Conservation (phyloP, 2,329 filamentous ascomycete species). For the Chaetomium olivaceum region DNA sequence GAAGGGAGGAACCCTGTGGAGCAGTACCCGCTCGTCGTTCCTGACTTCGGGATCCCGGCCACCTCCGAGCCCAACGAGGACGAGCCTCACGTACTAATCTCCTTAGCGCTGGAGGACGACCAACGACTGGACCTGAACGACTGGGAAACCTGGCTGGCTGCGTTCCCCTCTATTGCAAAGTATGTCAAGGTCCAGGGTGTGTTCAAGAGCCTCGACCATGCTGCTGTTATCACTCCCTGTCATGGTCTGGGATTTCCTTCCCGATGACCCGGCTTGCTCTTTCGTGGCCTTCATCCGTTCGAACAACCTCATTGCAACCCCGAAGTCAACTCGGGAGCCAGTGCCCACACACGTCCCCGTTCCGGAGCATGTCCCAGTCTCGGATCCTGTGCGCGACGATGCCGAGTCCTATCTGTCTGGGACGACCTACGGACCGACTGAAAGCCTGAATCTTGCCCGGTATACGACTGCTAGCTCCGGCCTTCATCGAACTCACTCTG, state of each 20-base stretch:
- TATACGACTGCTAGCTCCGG: not conserved
- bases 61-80: constrained; percentile 53
- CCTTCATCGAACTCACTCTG: constrained; percentile 12
- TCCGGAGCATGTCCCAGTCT: constrained; percentile 16
- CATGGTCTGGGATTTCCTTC: constrained; percentile 60
- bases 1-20: constrained; percentile 21
- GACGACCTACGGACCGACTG: constrained; percentile 35
- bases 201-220: constrained; percentile 60
- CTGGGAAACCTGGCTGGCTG: constrained; percentile 59
- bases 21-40: constrained; percentile 12
- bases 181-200: constrained; percentile 62
- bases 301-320: constrained; percentile 49
- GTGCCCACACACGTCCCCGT: constrained; percentile 28
- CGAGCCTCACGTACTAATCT: constrained; percentile 62
- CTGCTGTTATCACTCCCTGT: constrained; percentile 60
- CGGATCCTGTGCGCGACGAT: constrained; percentile 25
- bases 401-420: constrained; percentile 37
- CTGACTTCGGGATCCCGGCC: constrained; percentile 23
- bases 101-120: constrained; percentile 58
- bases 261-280: constrained; percentile 57
- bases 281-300: constrained; percentile 62
- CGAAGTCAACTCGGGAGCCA: not conserved
- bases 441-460: constrained; percentile 19
- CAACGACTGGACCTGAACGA: constrained; percentile 58
- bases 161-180: constrained; percentile 58